Evolutionary conservation across 441 rosid species (phyloP), one percentile per base, ranked within the genome.

Genomic region (Biscutella laevigata): DNA sequence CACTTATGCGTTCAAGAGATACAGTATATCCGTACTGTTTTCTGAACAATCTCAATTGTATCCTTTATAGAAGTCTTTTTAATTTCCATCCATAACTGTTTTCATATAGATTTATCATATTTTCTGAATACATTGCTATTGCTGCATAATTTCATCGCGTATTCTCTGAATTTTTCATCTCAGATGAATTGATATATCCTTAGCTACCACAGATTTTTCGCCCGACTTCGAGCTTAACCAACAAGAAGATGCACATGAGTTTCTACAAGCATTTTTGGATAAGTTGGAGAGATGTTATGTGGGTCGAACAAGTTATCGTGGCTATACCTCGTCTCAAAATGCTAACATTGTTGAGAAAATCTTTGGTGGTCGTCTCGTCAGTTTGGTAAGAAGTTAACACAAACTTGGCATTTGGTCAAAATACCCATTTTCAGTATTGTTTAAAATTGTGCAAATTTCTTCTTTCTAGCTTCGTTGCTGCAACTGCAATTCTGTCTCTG

Each of bases 171-270:
- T 49, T 41, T 10, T 28, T 2, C 16, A 25, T 39, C 4, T 27
- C 2, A 43, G 34, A 42, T 12, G 19, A 8, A 21, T 46, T 21
- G n/a, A 4, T 35, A 57, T 34, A 50, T 44, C 67, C 61, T 81
- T 84, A 78, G 70, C 74, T 22, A 3, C 41, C 52, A 58, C 35
- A 84, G 88, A 71, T 17, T 77, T 88, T 66, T 78, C 90, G 10
- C 61, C 86, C 11, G 57, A 55, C 67, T 88, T 88, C 55, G 54
- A 20, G 29, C 71, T 70, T 62, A 62, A 66, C 45, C 86, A 80
- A 51, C 96, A 84, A 76, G 88, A 87, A 70, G 96, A 87, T 51
- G 96, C 96, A 7, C 96, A 87, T 50, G 96, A 87, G 66, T 84
- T 82, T 43, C 78, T 82, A 24, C 90, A 82, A 7, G 76, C 82